These are phyloP conservation scores for Dipteronia dyeriana DNA, from an alignment of 345 rosid species.

Conservation along the genomic window DNA sequence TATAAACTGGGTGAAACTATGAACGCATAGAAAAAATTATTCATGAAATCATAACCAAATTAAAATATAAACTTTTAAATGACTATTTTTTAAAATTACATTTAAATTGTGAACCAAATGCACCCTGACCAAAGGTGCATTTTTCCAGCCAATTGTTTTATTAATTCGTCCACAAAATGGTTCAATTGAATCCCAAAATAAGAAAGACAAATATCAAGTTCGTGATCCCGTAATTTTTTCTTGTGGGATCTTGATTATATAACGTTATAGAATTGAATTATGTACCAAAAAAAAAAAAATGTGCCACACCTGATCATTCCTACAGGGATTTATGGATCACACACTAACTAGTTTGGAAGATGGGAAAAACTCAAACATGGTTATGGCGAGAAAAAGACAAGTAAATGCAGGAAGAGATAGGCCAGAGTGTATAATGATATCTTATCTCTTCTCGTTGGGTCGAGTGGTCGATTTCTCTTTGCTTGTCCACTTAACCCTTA, in stretches of 20 bases:
- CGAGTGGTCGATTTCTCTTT: neutral
- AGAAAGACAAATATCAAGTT: too few species aligned
- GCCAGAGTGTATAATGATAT: neutral
- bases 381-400: neutral
- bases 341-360: neutral
- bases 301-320: too few species aligned
- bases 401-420: neutral
- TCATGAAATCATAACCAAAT: too few species aligned
- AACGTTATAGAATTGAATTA: too few species aligned
- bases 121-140: neutral
- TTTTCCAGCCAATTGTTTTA: neutral
- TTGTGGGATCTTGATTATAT: too few species aligned
- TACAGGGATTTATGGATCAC: neutral
- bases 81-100: too few species aligned
- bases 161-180: neutral
- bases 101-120: neutral
- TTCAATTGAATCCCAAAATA: neutral
- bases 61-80: too few species aligned
- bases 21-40: too few species aligned
- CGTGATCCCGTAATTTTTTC: too few species aligned
- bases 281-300: too few species aligned
- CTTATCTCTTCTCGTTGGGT: slow-evolving; percentile 11
- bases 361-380: neutral
- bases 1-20: too few species aligned
- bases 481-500: slow-evolving; percentile 6